A percentile compares a stretch with the other conserved stretches of the same genome.
These are phyloP conservation scores for Quercus rubra DNA, from an alignment of 306 rosid species.

Conservation along the genomic window DNA sequence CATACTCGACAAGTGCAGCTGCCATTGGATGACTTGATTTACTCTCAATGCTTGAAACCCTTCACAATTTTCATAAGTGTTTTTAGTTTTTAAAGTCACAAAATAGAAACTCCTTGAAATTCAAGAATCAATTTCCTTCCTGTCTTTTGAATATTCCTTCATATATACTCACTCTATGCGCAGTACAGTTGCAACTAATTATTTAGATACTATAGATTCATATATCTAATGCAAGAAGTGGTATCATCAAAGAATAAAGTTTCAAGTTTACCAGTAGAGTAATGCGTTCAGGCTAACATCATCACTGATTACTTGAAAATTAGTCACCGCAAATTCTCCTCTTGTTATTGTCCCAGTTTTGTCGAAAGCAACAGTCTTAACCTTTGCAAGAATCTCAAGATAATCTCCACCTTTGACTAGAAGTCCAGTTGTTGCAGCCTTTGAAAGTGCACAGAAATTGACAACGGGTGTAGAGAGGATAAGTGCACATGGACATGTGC, in stretches of 20 bases:
- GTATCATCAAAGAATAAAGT: background rate
- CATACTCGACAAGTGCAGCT: constrained; percentile 69
- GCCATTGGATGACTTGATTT: constrained; percentile 99
- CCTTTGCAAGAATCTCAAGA: constrained; percentile 71
- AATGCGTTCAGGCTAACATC: constrained; percentile 58
- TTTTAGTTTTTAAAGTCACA: background rate
- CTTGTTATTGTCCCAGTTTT: constrained; percentile 93
- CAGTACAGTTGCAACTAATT: no score
- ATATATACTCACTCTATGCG: background rate
- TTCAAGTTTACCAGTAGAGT: constrained; percentile 58
- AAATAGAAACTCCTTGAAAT: background rate
- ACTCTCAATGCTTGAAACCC: constrained; percentile 94
- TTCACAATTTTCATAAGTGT: constrained; percentile 17
- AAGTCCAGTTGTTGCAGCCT: constrained; percentile 83
- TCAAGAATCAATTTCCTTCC: background rate
- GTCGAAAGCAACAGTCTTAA: constrained; percentile 78
- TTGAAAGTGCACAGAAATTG: constrained; percentile 86
- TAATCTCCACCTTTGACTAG: constrained; percentile 85
- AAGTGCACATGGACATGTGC: constrained; percentile 94
- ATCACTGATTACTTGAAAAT: constrained; percentile 55
- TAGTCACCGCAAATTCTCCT: constrained; percentile 74
- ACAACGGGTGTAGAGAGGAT: constrained; percentile 92
- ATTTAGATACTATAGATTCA: no score
- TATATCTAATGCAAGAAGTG: no score
- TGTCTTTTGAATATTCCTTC: background rate